Conservation (phyloP, 1,139 yeast species). For the Yamadazyma triangularis region DNA sequence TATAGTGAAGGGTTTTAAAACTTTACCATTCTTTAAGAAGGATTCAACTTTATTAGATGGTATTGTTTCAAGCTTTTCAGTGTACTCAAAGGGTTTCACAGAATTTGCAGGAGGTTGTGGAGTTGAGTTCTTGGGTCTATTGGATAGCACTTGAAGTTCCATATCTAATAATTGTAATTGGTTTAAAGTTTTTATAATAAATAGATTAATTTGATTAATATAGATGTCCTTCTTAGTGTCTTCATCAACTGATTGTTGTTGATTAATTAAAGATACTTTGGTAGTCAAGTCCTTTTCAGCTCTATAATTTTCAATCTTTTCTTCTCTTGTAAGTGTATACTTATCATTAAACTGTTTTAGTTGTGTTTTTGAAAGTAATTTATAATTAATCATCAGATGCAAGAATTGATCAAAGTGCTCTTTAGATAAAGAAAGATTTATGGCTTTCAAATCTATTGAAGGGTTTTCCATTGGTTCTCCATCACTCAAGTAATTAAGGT, state of each 20-base stretch:
- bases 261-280: constrained; percentile 37
- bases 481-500: constrained; percentile 10
- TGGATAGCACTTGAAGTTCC: constrained; percentile 54
- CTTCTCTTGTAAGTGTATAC: constrained; percentile 48
- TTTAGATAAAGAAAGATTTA: constrained; percentile 39
- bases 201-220: constrained; percentile 50
- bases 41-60: constrained; percentile 29
- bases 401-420: constrained; percentile 43
- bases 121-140: constrained; percentile 20
- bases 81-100: constrained; percentile 26
- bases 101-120: constrained; percentile 5
- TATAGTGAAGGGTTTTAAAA: constrained; percentile 80
- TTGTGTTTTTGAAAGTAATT: constrained; percentile 37
- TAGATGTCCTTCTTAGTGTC: constrained; percentile 54
- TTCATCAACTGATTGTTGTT: constrained; percentile 41
- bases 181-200: constrained; percentile 49
- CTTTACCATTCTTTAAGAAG: constrained; percentile 65
- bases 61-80: constrained; percentile 49
- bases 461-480: not conserved
- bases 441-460: constrained; percentile 20
- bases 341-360: constrained; percentile 22
- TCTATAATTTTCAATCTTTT: constrained; percentile 67
- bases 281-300: constrained; percentile 51
- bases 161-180: constrained; percentile 49
- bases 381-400: constrained; percentile 32